A percentile compares a stretch with the other conserved stretches of the same genome.
Conservation (phyloP, 2,329 filamentous ascomycete species). For the Zymoseptoria ardabiliae region DNA sequence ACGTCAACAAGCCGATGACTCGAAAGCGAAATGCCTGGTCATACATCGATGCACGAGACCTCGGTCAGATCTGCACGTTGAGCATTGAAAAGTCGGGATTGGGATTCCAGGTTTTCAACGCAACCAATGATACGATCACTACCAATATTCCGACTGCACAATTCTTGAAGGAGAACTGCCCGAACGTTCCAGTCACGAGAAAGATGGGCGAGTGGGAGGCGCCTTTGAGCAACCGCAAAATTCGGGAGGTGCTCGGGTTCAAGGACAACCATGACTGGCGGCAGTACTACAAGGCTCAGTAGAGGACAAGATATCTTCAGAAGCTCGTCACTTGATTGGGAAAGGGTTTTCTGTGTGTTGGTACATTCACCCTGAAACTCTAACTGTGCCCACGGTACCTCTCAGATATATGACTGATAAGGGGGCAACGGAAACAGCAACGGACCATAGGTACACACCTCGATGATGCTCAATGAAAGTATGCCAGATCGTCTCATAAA, state of each 20-base stretch:
- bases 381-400: background rate
- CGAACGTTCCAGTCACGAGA: constrained; percentile 45
- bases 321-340: background rate
- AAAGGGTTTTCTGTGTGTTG: background rate
- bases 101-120: constrained; percentile 59
- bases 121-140: constrained; percentile 56
- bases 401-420: background rate
- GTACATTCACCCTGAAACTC: background rate
- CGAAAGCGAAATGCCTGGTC: constrained; percentile 55
- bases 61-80: constrained; percentile 55
- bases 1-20: constrained; percentile 44
- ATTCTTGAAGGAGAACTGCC: constrained; percentile 46
- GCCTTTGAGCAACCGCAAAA: constrained; percentile 55
- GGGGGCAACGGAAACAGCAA: background rate
- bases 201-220: constrained; percentile 54
- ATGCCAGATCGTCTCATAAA: background rate
- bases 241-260: constrained; percentile 52
- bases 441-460: background rate
- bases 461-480: background rate
- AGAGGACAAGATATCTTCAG: background rate
- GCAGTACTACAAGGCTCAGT: constrained; percentile 36
- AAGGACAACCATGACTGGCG: constrained; percentile 53
- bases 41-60: constrained; percentile 55
- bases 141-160: constrained; percentile 45
- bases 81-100: constrained; percentile 47